Evolutionary conservation across 1,139 yeast genomes (phyloP), one percentile per base, ranked within the genome.

Genomic region (Hyphopichia fennica): DNA sequence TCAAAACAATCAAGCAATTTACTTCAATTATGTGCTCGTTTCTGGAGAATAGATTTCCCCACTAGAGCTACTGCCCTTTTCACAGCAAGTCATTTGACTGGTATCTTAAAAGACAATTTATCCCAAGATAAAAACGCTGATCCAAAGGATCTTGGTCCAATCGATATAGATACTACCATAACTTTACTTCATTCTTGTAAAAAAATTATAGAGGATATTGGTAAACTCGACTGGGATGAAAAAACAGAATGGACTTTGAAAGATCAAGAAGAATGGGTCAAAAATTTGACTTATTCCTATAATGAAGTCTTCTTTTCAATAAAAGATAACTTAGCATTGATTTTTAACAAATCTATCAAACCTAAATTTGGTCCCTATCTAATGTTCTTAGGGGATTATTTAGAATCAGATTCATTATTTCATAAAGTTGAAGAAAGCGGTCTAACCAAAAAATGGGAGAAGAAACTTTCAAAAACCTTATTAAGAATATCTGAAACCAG

Each of bases 351-450:
- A 36, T 56, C 66, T 0, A 67, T 74, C 2, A 78, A 80, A 44
- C 91, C 95, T 0, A 80, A 77, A 50, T 79, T 87, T 50, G 81
- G 82, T 0, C 83, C 87, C 0, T 63, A 68, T 34, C 57, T 84
- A 39, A 53, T 62, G 32, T 70, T 82, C 31, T 63, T 83, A 39
- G 82, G 78, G 16, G 78, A 74, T 14, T 72, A 70, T 48, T 57
- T 86, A 11, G 79, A 78, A 42, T 53, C 72, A 1, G 87, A 81
- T 50, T 60, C 71, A 2, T 60, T 76, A 17, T 75, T 77, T 49
- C 50, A 54, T 0, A 56, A 57, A 11, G 62, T 76, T 11, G 61
- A 59, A 23, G 65, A 66, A 13, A 50, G 71, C 2, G 77, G 74
- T 2, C 52, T 75, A 6, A 64, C 72, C 23, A 65, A 70, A 33